A percentile compares a stretch with the other conserved stretches of the same genome.
Evolutionary conservation across 2,329 filamentous ascomycete genomes (phyloP).

Genomic region (Scopulariopsis brevicaulis): DNA sequence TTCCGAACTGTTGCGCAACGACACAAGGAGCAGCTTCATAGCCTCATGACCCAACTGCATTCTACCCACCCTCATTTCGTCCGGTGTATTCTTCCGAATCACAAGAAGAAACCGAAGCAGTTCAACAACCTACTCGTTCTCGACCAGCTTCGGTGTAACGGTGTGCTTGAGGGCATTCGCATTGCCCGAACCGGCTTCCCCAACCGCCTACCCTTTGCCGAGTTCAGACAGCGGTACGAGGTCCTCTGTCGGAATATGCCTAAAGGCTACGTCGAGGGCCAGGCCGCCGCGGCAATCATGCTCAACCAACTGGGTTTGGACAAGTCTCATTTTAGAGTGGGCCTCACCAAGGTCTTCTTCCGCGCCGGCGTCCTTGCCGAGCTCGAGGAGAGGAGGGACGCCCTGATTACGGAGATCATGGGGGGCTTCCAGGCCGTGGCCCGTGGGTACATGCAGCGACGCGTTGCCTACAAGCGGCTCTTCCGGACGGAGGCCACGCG

Average conservation of each 20-base stretch:
- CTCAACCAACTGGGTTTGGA: constrained; percentile 83
- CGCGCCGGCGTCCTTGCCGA: constrained; percentile 91
- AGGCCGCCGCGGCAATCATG: constrained; percentile 75
- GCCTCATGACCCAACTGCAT: constrained; percentile 84
- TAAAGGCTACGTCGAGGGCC: constrained; percentile 82
- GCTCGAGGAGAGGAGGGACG: constrained; percentile 88
- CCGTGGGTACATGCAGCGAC: constrained; percentile 77
- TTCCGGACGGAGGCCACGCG: constrained; percentile 91
- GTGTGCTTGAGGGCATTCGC: constrained; percentile 96
- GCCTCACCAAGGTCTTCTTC: constrained; percentile 96
- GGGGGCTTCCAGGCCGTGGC: constrained; percentile 85
- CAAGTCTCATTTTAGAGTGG: constrained; percentile 78
- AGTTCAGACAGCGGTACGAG: constrained; percentile 93
- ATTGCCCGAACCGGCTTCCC: constrained; percentile 96
- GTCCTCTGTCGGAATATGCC: constrained; percentile 84
- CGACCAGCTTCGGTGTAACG: constrained; percentile 95
- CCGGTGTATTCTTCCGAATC: constrained; percentile 92
- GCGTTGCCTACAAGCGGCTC: constrained; percentile 82
- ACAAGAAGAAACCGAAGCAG: constrained; percentile 92
- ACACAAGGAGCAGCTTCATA: constrained; percentile 98
- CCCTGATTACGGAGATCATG: constrained; percentile 89
- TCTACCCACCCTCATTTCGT: constrained; percentile 98
- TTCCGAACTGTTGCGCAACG: constrained; percentile 94
- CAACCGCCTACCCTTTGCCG: constrained; percentile 81
- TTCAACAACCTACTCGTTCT: constrained; percentile 87